These are phyloP conservation scores for Talaromyces piceae DNA, from an alignment of 2,329 filamentous ascomycete genomes.

Conservation along the genomic window DNA sequence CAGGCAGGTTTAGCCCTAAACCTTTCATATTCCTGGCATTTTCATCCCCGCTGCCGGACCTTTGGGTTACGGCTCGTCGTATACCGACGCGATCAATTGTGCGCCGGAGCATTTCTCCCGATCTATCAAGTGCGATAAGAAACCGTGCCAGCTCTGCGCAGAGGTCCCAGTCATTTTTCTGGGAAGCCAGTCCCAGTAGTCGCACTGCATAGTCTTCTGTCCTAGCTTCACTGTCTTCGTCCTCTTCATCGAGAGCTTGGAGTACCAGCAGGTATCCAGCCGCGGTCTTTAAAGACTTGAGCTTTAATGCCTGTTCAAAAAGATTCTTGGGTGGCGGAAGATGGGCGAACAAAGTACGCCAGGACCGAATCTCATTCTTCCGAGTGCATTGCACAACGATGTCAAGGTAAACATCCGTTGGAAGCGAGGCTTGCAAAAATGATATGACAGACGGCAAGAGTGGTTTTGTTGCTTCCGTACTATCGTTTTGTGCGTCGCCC, in stretches of 20 bases:
- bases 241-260: slow-evolving; percentile 62
- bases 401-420: slow-evolving; percentile 68
- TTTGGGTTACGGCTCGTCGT: slow-evolving; percentile 14
- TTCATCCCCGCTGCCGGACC: slow-evolving; percentile 8
- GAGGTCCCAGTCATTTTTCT: slow-evolving; percentile 85
- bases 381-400: slow-evolving; percentile 95
- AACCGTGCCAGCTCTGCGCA: slow-evolving; percentile 95
- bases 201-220: slow-evolving; percentile 58
- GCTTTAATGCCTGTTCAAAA: slow-evolving; percentile 83
- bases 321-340: slow-evolving; percentile 83
- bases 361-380: slow-evolving; percentile 91
- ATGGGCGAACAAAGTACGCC: slow-evolving; percentile 88
- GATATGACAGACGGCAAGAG: slow-evolving; percentile 48
- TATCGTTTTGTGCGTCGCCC: slow-evolving; percentile 21
- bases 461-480: slow-evolving; percentile 21
- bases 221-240: slow-evolving; percentile 45
- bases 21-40: slow-evolving; percentile 24
- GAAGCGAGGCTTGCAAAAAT: slow-evolving; percentile 64
- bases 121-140: slow-evolving; percentile 82
- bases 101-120: slow-evolving; percentile 62
- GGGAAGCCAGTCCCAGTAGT: slow-evolving; percentile 70
- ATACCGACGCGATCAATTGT: slow-evolving; percentile 36
- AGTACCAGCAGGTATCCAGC: slow-evolving; percentile 93
- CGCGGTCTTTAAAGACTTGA: slow-evolving; percentile 85
- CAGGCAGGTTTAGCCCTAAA: slow-evolving; percentile 28